Conservation (phyloP, 192 early-diverging fungal species). For the Pecoramyces ruminantium region DNA sequence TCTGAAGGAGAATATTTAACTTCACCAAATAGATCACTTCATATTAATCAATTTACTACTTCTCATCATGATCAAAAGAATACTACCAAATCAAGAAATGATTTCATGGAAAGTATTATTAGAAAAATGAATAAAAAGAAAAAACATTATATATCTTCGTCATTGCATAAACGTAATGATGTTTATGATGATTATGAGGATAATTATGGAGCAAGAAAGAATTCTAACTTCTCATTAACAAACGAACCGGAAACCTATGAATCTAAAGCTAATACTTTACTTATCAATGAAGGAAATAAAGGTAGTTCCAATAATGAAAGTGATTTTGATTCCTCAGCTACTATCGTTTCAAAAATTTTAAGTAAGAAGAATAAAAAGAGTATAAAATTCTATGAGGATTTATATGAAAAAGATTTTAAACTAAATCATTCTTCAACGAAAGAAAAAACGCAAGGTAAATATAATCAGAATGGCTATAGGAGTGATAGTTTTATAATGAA, state of each 20-base stretch:
- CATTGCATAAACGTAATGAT: not conserved
- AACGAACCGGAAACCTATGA: too few relatives aligned
- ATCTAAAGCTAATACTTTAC: too few relatives aligned
- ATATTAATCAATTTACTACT: not conserved
- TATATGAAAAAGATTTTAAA: not conserved
- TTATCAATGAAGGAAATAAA: not conserved
- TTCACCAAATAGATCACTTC: not conserved
- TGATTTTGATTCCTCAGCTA: not conserved
- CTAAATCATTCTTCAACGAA: not conserved
- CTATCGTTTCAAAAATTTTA: not conserved
- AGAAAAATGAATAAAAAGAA: not conserved
- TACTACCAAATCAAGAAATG: too few relatives aligned
- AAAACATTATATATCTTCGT: not conserved
- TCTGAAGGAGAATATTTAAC: not conserved
- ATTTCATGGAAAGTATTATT: too few relatives aligned
- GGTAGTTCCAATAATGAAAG: not conserved
- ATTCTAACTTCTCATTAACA: too few relatives aligned
- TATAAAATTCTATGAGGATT: not conserved
- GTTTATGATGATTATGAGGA: not conserved
- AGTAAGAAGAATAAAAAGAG: not conserved
- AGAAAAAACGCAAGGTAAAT: not conserved
- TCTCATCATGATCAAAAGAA: too few relatives aligned
- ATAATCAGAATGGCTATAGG: not conserved
- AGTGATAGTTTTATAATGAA: not conserved
- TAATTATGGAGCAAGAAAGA: not conserved